Base-by-base conservation (phyloP, 2,329 filamentous ascomycete genomes). In the Scleromitrula shiraiana region DNA sequence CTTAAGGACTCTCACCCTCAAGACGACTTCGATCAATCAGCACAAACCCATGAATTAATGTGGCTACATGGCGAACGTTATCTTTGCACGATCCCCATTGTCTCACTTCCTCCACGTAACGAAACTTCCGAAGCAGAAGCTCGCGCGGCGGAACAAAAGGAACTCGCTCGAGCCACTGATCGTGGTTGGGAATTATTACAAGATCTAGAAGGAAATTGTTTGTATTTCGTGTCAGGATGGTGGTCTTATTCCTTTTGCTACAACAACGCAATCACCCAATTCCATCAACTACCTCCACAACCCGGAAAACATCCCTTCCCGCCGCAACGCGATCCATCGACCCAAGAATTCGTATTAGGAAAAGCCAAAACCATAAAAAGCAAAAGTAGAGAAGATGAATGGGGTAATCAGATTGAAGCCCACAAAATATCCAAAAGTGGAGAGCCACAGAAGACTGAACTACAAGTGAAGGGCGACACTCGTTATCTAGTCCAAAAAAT, bases 241-340 rank as follows among this genome's bases (percentile, higher is more conserved):
- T 88, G 83, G 83, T 83, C 78, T 47, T 88, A 88, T 63, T 78
- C 78, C 27, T 87, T 86, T 64, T 88, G 83, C 67, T 85, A 86
- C 67, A 81, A 81, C 60, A 70, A 77, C 36, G 75, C 83, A 55
- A 77, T 88, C 49, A 82, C 77, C 63, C 83, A 88, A 62, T 88
- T 86, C 65, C 83, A 87, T 65, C 80, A 80, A 53, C 68, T 85
- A 45, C 74, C 82, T 5, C 76, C 78, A 0, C 74, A 77, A 15
- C 73, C 75, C 15, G 78, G 78, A 2, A 72, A 78, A 15, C 77
- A 79, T 1, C 67, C 72, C 23, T 82, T 79, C 55, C 82, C 82
- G 17, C 83, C 83, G 0, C 70, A 78, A 23, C 80, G 84, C 60
- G 83, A 88, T 59, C 76, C 76, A 0, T 71, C 65, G 2, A 78